Evolutionary conservation across 2,329 filamentous ascomycete genomes (phyloP), one percentile per base, ranked within the genome.

Genomic region (Seiridium unicorne): DNA sequence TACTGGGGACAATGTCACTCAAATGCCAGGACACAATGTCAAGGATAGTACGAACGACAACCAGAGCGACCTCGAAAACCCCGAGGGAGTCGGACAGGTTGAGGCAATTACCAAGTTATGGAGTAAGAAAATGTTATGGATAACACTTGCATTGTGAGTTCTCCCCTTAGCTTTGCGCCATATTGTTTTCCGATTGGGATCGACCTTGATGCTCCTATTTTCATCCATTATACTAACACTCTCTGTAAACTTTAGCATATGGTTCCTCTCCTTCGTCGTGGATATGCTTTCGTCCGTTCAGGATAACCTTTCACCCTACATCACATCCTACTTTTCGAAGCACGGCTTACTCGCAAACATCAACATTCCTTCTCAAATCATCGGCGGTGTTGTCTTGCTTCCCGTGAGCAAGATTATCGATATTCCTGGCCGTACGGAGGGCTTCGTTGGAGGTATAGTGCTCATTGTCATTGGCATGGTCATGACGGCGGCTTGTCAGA

Each of bases 391-490:
- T 3, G 47, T 44, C 18, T 42, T 42, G 44, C 56, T 58, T 18
- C 44, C 56, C 34, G 44, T 40, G 36, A 44, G 44, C 56, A 58
- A 58, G 46, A 49, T 58, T 9, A 40, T 49, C 38, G 56, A 58
- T 35, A 13, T 58, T 31, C 40, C 44, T 8, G 56, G 56, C n/a
- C 56, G 56, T 10, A 40, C 47, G 7, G 44, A 51, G 32, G 44
- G 56, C 32, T 58, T 51, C 35, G 44, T 51, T n/a, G 44, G 36
- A 4, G 38, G 35, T 1, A 35, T 42, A 0, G 32, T 49, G 1
- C 47, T 49, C 10, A 44, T 44, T 5, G 36, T 51, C 8, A n/a
- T 58, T 10, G 56, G 56, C 3, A 40, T 58, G 36, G 26, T 58
- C 13, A 32, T 58, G 44, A 58, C 32, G 46, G 56, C 56, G 3